phyloP scores from a whole-genome alignment of 768 basidiomycete genomes.

The Suillus luteus region DNA sequence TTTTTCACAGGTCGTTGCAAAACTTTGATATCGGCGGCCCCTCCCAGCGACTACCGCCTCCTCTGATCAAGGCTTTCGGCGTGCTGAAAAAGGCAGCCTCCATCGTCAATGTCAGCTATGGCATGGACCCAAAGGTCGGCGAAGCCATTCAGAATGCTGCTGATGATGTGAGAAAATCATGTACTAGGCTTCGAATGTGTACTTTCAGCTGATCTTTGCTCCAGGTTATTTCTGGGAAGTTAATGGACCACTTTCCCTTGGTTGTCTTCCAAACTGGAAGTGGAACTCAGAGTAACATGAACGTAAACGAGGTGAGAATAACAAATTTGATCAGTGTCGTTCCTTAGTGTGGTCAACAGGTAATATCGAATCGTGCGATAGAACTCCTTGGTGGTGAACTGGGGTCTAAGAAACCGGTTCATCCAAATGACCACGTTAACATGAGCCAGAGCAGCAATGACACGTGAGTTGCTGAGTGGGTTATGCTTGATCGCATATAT shows the following conservation, averaged over 20 bases:
- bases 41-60: conserved; percentile 87
- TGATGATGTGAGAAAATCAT: conserved; percentile 69
- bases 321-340: neutral
- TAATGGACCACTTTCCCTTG: conserved; percentile 94
- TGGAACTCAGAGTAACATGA: conserved; percentile 99
- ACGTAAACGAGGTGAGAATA: conserved; percentile 81
- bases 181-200: neutral
- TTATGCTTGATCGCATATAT: neutral
- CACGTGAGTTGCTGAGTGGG: conserved; percentile 58
- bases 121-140: conserved; percentile 84
- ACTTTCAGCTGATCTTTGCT: conserved; percentile 9
- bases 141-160: conserved; percentile 90
- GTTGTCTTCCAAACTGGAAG: conserved; percentile 99
- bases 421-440: conserved; percentile 99
- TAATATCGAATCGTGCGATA: conserved; percentile 98
- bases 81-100: conserved; percentile 97
- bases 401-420: conserved; percentile 95
- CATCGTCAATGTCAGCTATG: conserved; percentile 86
- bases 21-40: conserved; percentile 99
- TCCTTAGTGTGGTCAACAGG: conserved; percentile 44
- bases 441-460: conserved; percentile 99
- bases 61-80: conserved; percentile 98
- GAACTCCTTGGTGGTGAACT: conserved; percentile 94
- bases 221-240: conserved; percentile 94
- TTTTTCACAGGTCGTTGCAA: conserved; percentile 69